Evolutionary conservation across 2,329 filamentous ascomycete genomes (phyloP), one percentile per base, ranked within the genome.

Genomic region (Arthrobotrys iridis): DNA sequence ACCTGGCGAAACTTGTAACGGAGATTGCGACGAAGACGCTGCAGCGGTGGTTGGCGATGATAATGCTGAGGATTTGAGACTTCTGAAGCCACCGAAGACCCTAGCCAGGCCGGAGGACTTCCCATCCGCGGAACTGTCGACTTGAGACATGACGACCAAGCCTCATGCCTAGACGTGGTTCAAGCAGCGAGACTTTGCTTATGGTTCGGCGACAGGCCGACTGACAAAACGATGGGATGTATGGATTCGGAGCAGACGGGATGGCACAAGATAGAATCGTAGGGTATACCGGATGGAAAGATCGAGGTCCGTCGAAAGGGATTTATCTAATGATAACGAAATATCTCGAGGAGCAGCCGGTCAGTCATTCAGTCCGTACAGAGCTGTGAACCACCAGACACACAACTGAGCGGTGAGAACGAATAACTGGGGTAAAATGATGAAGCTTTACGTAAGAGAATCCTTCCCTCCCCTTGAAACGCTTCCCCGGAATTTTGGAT

Each of bases 381-480:
- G 5, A 18, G 37, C 30, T n/a, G 10, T 24, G 64, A 60, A 40
- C 45, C 28, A 48, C 24, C 41, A 41, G 43, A 30, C 45, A 28
- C 15, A 22, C 13, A 15, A 57, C 15, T 40, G n/a, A 40, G 24
- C 35, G 52, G 43, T n/a, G 40, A 48, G 50, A 20, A 66, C 28
- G 40, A 46, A 22, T 15, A 30, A 45, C 18, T 46, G 66, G 45
- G 28, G 30, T 50, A 58, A 33, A 46, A 50, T 15, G 24, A 22
- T 67, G 62, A 66, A 75, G 71, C 63, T 75, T 75, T 75, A 75
- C 71, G 71, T 75, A 75, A 75, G 40, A 68, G 71, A 75, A 68
- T 75, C 57, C 46, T 60, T 65, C n/a, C 50, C 24, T 35, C 50
- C 52, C 64, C 41, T 59, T 48, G 48, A 64, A 50, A 58, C 48